These are phyloP conservation scores for Brassica carinata DNA, from an alignment of 345 rosid species.

Conservation along the genomic window DNA sequence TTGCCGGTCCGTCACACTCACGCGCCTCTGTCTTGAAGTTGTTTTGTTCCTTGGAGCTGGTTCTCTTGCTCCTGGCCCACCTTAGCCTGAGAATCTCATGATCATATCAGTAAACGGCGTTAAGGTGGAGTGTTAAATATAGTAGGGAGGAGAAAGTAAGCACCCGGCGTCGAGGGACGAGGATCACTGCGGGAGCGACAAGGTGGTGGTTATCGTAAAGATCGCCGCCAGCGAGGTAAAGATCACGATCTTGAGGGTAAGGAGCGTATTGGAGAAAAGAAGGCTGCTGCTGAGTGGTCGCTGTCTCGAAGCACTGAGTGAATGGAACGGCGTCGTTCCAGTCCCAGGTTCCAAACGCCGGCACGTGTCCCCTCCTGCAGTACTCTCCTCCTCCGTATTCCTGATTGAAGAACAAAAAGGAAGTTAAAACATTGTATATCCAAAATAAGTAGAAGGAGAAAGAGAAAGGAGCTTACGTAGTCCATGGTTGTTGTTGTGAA, in stretches of 20 bases:
- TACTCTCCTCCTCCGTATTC: conserved; percentile 46
- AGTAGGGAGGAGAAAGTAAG: not conserved
- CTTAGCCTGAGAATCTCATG: not conserved
- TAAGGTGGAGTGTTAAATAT: not conserved
- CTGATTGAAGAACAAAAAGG: not conserved
- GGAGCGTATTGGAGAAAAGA: conserved; percentile 67
- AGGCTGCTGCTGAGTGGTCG: conserved; percentile 53
- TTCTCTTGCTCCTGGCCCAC: conserved; percentile 29
- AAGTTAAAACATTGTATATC: not conserved
- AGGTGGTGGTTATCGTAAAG: conserved; percentile 72
- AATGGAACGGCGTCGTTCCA: conserved; percentile 84
- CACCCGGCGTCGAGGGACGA: conserved; percentile 81
- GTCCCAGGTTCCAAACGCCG: conserved; percentile 98
- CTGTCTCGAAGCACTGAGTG: conserved; percentile 90
- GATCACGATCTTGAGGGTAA: conserved; percentile 65
- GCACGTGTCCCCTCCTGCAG: conserved; percentile 67
- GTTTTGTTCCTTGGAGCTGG: not conserved
- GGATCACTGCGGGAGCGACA: conserved; percentile 86
- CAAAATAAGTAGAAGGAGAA: not conserved
- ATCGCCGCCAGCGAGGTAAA: conserved; percentile 91
- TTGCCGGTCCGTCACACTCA: conserved; percentile 25
- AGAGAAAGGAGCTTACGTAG: conserved; percentile 34
- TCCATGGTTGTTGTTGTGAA: conserved; percentile 30
- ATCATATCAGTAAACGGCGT: not conserved
- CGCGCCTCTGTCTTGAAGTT: conserved; percentile 11